Evolutionary conservation across 768 basidiomycete genomes (phyloP).

Genomic region (Podaxis sp.): DNA sequence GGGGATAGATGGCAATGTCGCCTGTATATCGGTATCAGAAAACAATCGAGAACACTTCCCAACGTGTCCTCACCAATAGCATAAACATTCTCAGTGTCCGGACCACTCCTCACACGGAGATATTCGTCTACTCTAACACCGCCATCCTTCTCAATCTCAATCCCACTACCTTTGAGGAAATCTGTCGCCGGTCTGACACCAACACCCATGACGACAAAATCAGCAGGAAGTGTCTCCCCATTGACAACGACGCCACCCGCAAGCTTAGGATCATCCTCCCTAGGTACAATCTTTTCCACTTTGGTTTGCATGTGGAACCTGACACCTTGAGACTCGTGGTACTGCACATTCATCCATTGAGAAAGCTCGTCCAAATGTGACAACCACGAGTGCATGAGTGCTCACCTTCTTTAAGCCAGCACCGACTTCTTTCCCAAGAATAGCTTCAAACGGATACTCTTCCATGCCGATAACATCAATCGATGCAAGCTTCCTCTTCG

Average conservation of each 20-base stretch:
- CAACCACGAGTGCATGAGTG: neutral
- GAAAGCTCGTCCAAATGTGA: neutral
- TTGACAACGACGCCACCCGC: slow-evolving; percentile 68
- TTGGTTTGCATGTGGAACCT: slow-evolving; percentile 79
- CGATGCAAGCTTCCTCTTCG: slow-evolving; percentile 73
- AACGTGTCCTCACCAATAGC: slow-evolving; percentile 55
- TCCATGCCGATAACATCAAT: slow-evolving; percentile 87
- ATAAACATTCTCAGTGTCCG: slow-evolving; percentile 53
- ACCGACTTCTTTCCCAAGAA: slow-evolving; percentile 82
- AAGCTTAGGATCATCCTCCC: slow-evolving; percentile 48
- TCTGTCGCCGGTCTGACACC: slow-evolving; percentile 84
- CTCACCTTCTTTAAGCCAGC: slow-evolving; percentile 71
- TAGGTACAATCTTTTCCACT: slow-evolving; percentile 66
- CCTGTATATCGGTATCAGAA: slow-evolving; percentile 34
- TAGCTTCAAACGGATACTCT: slow-evolving; percentile 74
- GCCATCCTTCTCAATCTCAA: slow-evolving; percentile 72
- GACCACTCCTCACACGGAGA: slow-evolving; percentile 52
- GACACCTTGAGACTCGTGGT: slow-evolving; percentile 79
- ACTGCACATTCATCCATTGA: slow-evolving; percentile 40
- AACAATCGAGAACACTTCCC: neutral
- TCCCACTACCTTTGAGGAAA: slow-evolving; percentile 71
- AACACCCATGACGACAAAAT: slow-evolving; percentile 83
- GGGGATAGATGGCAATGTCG: slow-evolving; percentile 82
- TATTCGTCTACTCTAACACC: slow-evolving; percentile 78
- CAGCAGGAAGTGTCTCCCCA: slow-evolving; percentile 64